Evolutionary conservation across 352 stramenopile genomes (phyloP).

Genomic region (Phytopythium montanum): DNA sequence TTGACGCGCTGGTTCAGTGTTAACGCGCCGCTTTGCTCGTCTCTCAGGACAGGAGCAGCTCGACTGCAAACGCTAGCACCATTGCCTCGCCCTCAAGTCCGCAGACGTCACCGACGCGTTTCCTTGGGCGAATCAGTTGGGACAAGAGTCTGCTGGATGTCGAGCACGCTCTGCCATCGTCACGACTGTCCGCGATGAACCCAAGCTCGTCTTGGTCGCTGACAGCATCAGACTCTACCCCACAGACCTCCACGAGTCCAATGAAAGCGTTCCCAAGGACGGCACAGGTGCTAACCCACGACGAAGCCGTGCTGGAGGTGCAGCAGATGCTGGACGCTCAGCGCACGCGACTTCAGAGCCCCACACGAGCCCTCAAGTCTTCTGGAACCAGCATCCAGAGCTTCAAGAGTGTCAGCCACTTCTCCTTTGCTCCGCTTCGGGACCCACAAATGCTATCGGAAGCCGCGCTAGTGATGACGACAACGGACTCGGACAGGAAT

Average conservation of each 20-base stretch:
- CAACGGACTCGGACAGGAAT: slow-evolving; percentile 16
- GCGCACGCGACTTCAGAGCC: slow-evolving; percentile 25
- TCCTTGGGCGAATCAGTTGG: slow-evolving; percentile 54
- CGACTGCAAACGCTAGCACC: background rate
- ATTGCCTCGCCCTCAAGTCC: background rate
- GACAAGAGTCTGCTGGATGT: slow-evolving; percentile 44
- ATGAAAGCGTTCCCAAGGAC: slow-evolving; percentile 6
- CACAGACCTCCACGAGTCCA: background rate
- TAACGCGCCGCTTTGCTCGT: background rate
- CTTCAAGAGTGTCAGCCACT: slow-evolving; percentile 6
- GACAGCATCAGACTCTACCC: background rate
- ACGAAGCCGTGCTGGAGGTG: slow-evolving; percentile 44
- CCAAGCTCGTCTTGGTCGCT: background rate
- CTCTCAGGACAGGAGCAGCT: background rate
- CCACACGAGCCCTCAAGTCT: slow-evolving; percentile 4
- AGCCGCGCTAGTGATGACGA: slow-evolving; percentile 12
- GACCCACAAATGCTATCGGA: slow-evolving; percentile 32
- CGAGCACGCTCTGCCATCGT: background rate
- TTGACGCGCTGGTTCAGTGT: background rate
- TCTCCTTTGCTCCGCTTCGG: slow-evolving; percentile 40
- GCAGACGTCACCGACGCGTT: slow-evolving; percentile 15
- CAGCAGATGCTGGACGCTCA: slow-evolving; percentile 47
- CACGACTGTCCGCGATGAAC: background rate
- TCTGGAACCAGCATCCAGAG: background rate
- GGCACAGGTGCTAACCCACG: slow-evolving; percentile 20